Percentiles rank a stretch among this genome's conserved stretches.
Evolutionary conservation across 495 filamentous ascomycete genomes (phyloP).

Genomic region (Platismatia glauca): DNA sequence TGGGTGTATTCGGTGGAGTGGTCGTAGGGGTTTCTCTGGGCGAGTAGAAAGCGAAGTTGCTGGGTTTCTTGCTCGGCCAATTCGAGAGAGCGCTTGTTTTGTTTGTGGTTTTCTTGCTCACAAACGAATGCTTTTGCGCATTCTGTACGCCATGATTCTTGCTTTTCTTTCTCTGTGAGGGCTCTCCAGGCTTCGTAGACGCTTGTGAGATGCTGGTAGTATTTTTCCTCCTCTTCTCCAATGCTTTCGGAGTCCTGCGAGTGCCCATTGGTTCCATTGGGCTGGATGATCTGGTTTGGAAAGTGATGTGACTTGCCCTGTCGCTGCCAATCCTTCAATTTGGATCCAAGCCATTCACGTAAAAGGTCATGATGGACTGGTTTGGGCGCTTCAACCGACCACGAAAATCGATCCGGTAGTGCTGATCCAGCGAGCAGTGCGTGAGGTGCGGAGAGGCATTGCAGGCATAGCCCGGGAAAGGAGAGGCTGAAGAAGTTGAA

Average conservation of each 20-base stretch:
- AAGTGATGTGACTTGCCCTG: constrained; percentile 29
- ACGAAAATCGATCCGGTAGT: constrained; percentile 60
- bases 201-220: constrained; percentile 53
- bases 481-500: constrained; percentile 74
- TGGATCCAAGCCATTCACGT: constrained; percentile 52
- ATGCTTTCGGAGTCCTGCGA: constrained; percentile 42
- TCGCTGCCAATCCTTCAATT: constrained; percentile 53
- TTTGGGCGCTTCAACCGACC: constrained; percentile 64
- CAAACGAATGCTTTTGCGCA: constrained; percentile 60
- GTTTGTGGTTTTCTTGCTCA: constrained; percentile 57
- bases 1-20: constrained; percentile 64
- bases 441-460: constrained; percentile 68
- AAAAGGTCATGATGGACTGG: constrained; percentile 62
- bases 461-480: constrained; percentile 72
- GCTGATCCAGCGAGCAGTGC: constrained; percentile 63
- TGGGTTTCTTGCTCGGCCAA: constrained; percentile 59
- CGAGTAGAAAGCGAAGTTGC: constrained; percentile 60
- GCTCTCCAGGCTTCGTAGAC: constrained; percentile 63
- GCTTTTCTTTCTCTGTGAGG: constrained; percentile 45
- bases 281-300: constrained; percentile 7
- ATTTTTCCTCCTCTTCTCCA: constrained; percentile 44
- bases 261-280: constrained; percentile 28
- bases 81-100: constrained; percentile 52
- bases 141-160: constrained; percentile 70
- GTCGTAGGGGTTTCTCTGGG: constrained; percentile 41